A percentile compares a stretch with the other conserved stretches of the same genome.
Evolutionary conservation across 1,284 basidiomycete genomes (phyloP).

Genomic region (Mycosarcoma maydis): DNA sequence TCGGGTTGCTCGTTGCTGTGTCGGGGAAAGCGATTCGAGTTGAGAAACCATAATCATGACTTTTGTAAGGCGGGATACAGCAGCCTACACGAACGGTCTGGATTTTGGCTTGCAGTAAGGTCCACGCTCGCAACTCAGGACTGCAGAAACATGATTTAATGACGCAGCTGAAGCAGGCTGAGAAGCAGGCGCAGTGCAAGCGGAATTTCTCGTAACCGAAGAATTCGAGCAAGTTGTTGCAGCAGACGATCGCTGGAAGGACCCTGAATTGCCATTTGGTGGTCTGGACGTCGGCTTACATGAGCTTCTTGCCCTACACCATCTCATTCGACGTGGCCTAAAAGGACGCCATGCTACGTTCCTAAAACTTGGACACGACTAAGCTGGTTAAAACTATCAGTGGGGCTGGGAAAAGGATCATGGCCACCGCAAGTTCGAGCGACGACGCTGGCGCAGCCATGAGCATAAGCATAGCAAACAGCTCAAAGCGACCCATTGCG

Average conservation of each 20-base stretch:
- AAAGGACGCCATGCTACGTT: neutral
- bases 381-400: too few species aligned
- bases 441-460: slow-evolving; percentile 11
- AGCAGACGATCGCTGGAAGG: slow-evolving; percentile 29
- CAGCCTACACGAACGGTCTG: too few species aligned
- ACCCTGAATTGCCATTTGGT: slow-evolving; percentile 14
- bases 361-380: neutral
- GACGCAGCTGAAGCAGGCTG: neutral
- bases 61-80: neutral
- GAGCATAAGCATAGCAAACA: neutral
- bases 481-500: neutral
- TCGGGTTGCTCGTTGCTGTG: too few species aligned
- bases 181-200: neutral
- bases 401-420: too few species aligned
- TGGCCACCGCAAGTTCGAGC: neutral
- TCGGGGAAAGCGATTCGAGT: too few species aligned
- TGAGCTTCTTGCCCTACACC: slow-evolving; percentile 10
- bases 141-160: neutral
- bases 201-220: neutral
- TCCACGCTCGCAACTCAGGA: too few species aligned
- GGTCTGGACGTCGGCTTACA: slow-evolving; percentile 18
- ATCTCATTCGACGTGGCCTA: neutral
- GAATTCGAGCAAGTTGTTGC: too few species aligned
- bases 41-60: too few species aligned
- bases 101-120: too few species aligned